A percentile compares a stretch with the other conserved stretches of the same genome.
Conservation (phyloP, 2,329 filamentous ascomycete species). For the Neonectria faginata region DNA sequence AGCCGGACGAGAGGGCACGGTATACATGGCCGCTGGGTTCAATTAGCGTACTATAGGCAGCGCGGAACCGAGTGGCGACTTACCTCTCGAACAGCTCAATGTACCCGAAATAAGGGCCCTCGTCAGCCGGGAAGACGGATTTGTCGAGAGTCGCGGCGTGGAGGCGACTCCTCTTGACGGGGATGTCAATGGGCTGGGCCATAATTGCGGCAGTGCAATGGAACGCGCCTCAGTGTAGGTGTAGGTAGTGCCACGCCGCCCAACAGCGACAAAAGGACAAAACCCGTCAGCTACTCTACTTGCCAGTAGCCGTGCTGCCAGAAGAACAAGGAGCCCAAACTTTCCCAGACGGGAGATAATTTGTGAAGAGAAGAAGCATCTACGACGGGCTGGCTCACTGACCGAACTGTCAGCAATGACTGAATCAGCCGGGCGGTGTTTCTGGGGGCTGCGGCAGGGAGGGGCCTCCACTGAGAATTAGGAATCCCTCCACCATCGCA, state of each 20-base stretch:
- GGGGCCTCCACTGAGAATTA: conserved; percentile 24
- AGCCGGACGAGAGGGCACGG: conserved; percentile 44
- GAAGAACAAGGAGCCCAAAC: conserved; percentile 19
- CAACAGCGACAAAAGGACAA: conserved; percentile 5
- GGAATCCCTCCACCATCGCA: conserved; percentile 21
- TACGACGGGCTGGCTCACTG: conserved; percentile 1
- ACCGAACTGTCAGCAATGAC: conserved; percentile 1
- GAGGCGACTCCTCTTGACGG: conserved; percentile 28
- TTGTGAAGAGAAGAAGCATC: conserved; percentile 1
- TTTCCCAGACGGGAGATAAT: conserved; percentile 4
- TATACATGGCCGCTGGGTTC: conserved; percentile 41
- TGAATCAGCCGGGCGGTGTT: background rate
- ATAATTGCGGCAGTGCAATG: conserved; percentile 22
- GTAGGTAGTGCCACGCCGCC: background rate
- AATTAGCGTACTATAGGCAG: conserved; percentile 20
- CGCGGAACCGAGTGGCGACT: background rate
- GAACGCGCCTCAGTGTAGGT: background rate
- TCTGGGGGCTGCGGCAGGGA: conserved; percentile 11
- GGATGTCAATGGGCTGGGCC: conserved; percentile 44
- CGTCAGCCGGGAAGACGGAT: conserved; percentile 34
- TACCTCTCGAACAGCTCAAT: conserved; percentile 45
- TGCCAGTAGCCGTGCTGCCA: conserved; percentile 13
- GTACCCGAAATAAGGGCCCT: conserved; percentile 43
- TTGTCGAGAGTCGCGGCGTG: conserved; percentile 12
- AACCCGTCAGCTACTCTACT: conserved; percentile 5